These are phyloP conservation scores for Tolypocladium ophioglossoides DNA, from an alignment of 2,329 filamentous ascomycete genomes.

Conservation along the genomic window DNA sequence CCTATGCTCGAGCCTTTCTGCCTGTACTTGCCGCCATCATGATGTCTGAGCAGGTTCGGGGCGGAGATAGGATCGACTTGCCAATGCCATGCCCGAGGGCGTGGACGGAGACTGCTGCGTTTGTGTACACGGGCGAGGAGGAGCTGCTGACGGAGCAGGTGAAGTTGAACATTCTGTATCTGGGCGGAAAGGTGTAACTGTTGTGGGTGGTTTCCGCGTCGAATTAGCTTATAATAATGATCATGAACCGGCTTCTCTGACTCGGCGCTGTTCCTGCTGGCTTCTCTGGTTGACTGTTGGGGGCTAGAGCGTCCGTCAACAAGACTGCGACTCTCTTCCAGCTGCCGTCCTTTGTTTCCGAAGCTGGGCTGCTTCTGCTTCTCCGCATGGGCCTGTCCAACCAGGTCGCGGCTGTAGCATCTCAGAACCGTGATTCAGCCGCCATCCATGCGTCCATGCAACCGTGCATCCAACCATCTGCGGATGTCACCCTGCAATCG, in stretches of 20 bases:
- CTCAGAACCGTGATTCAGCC: neutral
- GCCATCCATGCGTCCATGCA: neutral
- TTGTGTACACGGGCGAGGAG: conserved; percentile 42
- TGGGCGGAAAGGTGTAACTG: conserved; percentile 36
- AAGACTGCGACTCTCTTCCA: neutral
- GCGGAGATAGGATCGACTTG: conserved; percentile 44
- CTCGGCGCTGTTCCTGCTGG: neutral
- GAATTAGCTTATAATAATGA: neutral
- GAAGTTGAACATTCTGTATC: conserved; percentile 41
- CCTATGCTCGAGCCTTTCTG: conserved; percentile 25
- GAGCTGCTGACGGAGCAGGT: conserved; percentile 32
- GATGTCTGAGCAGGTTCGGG: conserved; percentile 38
- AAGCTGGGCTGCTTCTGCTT: neutral
- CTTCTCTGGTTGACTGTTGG: neutral
- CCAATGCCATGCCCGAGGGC: conserved; percentile 45
- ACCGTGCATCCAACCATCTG: no score
- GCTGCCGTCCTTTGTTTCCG: neutral
- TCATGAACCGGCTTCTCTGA: neutral
- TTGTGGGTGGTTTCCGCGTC: neutral
- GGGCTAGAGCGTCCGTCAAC: neutral
- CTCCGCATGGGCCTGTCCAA: neutral
- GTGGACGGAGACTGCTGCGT: conserved; percentile 44
- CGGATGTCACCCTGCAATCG: conserved; percentile 1
- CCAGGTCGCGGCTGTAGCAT: neutral
- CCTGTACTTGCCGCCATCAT: conserved; percentile 46